Evolutionary conservation across 177 flowering plant genomes (phyloP), one percentile per base, ranked within the genome.

Genomic region (Vitis hybrid): DNA sequence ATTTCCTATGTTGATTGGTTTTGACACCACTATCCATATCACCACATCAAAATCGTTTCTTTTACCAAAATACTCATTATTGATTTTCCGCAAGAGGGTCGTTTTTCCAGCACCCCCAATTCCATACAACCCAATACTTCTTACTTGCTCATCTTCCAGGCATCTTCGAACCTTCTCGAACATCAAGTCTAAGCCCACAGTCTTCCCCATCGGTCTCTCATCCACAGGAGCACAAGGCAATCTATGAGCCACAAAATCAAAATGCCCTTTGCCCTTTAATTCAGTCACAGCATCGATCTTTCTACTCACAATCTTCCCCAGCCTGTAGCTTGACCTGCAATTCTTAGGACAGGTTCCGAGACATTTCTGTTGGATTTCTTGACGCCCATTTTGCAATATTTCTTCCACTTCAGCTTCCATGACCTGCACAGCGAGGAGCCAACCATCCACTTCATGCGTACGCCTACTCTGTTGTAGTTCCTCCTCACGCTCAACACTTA

Each of bases 41-140:
- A 33, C 45, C 7, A 33, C 45, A 33, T 33, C 45, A 33, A 33
- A 33, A 33, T 33, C 45, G 45, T 61, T 26, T 0, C 45, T 33
- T 33, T 1, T 33, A 33, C 45, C 45, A 33, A 33, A 33, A 33
- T 33, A 33, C 45, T 33, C 45, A 33, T 6, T 33, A 33, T 33
- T 33, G 45, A 33, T 33, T 33, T 33, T 33, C 45, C 0, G 8
- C 45, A 33, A 33, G 45, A 33, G 1, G 8, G 45, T 33, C 5
- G 45, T 33, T 33, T 33, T 33, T 33, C 45, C 45, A 3, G 0
- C 45, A 33, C 45, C 45, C 45, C 45, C 45, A 33, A 33, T 33
- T 33, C 64, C 64, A 29, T 61, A 61, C n/a, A 61, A 13, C 0
- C 64, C 64, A 12, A 61, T 61, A 13, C 26, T 29, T 61, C 64